These are phyloP conservation scores for Phoenix dactylifera DNA, from an alignment of 176 grass and related monocot species.

Conservation along the genomic window DNA sequence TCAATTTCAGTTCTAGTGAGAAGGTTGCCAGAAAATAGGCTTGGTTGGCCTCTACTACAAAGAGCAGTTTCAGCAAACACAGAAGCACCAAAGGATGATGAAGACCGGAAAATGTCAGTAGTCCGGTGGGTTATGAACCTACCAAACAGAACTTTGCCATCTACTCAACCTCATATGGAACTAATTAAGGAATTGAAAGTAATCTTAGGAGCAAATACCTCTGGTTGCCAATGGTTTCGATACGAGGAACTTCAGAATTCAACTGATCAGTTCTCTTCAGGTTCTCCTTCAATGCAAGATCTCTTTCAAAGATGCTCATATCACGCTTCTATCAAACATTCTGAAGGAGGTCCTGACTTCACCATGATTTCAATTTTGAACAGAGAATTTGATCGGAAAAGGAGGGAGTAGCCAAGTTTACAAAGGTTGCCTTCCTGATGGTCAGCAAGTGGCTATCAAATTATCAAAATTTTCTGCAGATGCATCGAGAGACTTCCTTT, in stretches of 20 bases:
- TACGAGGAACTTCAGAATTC: constrained; percentile 71
- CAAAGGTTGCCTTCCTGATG: constrained; percentile 51
- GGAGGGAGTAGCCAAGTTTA: constrained; percentile 83
- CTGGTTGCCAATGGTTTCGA: constrained; percentile 67
- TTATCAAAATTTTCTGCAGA: constrained; percentile 47
- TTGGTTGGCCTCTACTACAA: constrained; percentile 88
- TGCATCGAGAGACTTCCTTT: constrained; percentile 78
- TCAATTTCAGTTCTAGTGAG: constrained; percentile 18
- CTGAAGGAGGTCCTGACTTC: neutral
- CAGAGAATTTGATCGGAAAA: constrained; percentile 83
- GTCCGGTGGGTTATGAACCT: constrained; percentile 96
- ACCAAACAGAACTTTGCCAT: constrained; percentile 38
- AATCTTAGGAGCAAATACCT: constrained; percentile 26
- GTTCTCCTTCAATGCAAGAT: constrained; percentile 17
- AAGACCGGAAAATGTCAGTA: constrained; percentile 60
- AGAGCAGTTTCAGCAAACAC: neutral
- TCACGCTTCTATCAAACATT: neutral
- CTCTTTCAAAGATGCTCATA: too few species aligned
- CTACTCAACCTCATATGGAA: constrained; percentile 12
- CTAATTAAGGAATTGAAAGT: constrained; percentile 44
- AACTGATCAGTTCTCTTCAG: constrained; percentile 78
- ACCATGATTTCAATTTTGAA: neutral
- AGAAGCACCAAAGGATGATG: constrained; percentile 11
- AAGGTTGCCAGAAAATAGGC: constrained; percentile 35
- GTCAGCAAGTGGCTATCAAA: constrained; percentile 67